phyloP scores from a whole-genome alignment of 768 basidiomycete genomes.

The Suillus americanus region DNA sequence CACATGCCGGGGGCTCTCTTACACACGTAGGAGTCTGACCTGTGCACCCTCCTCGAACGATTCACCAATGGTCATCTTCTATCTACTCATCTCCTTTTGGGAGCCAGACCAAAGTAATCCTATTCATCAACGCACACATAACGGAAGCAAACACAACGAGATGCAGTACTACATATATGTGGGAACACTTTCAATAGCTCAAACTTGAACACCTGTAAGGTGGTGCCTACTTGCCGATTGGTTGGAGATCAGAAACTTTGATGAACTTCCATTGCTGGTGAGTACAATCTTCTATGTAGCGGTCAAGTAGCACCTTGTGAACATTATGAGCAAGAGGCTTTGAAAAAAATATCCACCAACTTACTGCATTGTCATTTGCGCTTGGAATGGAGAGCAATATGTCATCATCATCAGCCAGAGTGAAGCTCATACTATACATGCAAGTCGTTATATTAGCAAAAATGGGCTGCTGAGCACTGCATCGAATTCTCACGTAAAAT shows the following conservation, averaged over 20 bases:
- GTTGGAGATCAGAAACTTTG: too few relatives aligned
- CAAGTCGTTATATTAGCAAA: neutral
- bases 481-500: neutral
- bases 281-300: rapidly evolving
- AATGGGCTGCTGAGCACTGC: neutral
- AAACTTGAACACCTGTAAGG: neutral
- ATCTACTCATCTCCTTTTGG: neutral
- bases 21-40: too few relatives aligned
- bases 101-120: neutral
- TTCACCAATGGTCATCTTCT: too few relatives aligned
- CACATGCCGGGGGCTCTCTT: too few relatives aligned
- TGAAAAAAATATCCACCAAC: neutral
- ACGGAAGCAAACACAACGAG: too few relatives aligned
- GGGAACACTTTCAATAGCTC: neutral
- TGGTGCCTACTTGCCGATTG: too few relatives aligned
- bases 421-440: neutral
- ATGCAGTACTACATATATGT: too few relatives aligned
- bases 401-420: neutral
- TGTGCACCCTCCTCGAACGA: neutral
- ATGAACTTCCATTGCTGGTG: neutral
- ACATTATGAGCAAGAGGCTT: neutral
- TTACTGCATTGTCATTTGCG: neutral
- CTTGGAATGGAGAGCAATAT: neutral
- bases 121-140: neutral
- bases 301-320: neutral